Conservation (phyloP, 345 rosid species). For the Leavenworthia alabamica region DNA sequence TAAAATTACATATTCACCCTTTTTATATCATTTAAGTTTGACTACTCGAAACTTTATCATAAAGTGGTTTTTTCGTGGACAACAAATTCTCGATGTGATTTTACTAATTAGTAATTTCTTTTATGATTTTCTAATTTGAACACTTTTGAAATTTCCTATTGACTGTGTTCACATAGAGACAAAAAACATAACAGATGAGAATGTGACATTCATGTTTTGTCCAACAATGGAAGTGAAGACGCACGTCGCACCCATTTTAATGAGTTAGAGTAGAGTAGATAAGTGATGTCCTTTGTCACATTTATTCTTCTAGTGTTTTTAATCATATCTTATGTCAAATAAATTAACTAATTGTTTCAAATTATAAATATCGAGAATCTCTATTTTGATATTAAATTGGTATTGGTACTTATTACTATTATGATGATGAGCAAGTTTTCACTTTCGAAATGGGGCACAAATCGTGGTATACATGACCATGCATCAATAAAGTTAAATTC, state of each 20-base stretch:
- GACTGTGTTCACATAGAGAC: background rate
- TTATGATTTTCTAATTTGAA: background rate
- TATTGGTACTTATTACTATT: constrained; percentile 15
- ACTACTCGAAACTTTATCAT: constrained; percentile 7
- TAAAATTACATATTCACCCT: constrained; percentile 20
- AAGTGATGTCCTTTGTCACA: constrained; percentile 5
- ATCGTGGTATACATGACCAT: constrained; percentile 18
- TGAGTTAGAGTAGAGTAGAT: background rate
- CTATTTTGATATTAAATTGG: background rate
- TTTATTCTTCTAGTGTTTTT: background rate
- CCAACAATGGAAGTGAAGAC: constrained; percentile 17
- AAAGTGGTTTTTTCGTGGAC: constrained; percentile 21
- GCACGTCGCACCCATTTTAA: constrained; percentile 16
- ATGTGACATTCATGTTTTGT: constrained; percentile 19
- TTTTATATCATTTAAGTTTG: constrained; percentile 10
- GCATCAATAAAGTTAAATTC: constrained; percentile 19
- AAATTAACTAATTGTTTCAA: background rate
- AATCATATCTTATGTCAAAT: background rate
- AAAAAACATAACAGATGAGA: background rate
- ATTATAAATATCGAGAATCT: background rate
- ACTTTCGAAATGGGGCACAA: constrained; percentile 28
- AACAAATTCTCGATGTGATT: constrained; percentile 4
- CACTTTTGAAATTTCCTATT: background rate
- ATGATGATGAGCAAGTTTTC: constrained; percentile 25
- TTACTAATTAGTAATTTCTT: background rate